Base-by-base conservation (phyloP, 306 rosid species). In the Acmispon strigosus region DNA sequence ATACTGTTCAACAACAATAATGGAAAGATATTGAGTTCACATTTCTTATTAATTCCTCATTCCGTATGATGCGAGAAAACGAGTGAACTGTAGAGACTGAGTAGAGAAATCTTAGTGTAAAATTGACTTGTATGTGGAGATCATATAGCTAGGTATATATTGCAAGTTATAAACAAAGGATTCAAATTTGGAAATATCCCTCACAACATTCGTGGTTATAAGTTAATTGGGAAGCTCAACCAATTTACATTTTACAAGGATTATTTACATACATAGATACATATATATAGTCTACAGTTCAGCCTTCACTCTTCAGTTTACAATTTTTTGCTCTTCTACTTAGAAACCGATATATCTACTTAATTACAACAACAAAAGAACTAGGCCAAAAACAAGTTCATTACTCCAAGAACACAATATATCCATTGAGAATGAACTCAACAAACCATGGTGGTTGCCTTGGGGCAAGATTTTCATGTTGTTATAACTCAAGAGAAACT, bases 381-480 rank as follows among this genome's bases (percentile, higher is more conserved):
- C 81, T 3, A 83, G 76, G 76, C 84, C 84, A 78, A 78, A 75
- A 49, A 83, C 69, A 1, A 83, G 55, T 53, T 83, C 81, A 61
- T 66, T 69, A 10, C 59, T 57, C 62, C 76, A 84, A 36, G 81
- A 81, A 57, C 76, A 44, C 1, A 74, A 49, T 14, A 83, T 48
- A 49, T 79, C 77, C 51, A 45, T 73, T 42, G 88, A 67, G 62
- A 80, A 4, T 50, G 86, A 69, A 76, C 50, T 47, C 50, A 67
- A 63, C 10, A 79, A 44, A 54, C 56, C 53, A 16, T 79, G 18
- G 52, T 52, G 52, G 48, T 65, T 29, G 62, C 71, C 15, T 58
- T 72, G 27, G 2, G 83, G 80, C 66, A 79, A 69, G 61, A 77
- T 9, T 41, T 84, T 84, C 7, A 82, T 70, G 54, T 53, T 82